These are phyloP conservation scores for Leishmania arabica DNA, from an alignment of 208 protist genomes.

Conservation along the genomic window DNA sequence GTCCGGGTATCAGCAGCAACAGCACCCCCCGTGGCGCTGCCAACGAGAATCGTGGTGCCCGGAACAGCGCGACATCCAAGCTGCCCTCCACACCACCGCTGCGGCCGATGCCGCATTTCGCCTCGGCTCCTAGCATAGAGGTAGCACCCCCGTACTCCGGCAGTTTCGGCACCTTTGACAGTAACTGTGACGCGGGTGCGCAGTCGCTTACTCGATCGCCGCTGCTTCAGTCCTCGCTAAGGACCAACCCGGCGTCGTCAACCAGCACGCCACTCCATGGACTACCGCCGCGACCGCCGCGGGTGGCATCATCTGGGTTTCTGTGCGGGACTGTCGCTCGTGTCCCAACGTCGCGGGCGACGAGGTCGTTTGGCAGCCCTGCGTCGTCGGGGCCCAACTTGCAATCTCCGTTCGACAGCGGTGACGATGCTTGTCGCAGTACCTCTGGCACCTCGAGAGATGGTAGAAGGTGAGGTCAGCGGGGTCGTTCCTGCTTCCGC, in stretches of 20 bases:
- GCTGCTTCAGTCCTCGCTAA: not conserved
- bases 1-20: not conserved
- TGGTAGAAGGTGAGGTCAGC: not conserved
- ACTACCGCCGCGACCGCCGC: not conserved
- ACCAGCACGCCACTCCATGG: not conserved
- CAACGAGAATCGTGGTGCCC: not conserved
- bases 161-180: not conserved
- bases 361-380: not conserved
- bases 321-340: not conserved
- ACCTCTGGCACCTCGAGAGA: not conserved
- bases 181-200: not conserved
- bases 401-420: not conserved
- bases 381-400: not conserved
- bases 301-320: not conserved
- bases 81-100: slow-evolving; percentile 1
- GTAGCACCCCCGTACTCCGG: not conserved
- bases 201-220: not conserved
- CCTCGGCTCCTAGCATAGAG: not conserved
- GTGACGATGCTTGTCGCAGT: not conserved
- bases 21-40: not conserved
- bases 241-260: not conserved
- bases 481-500: not conserved
- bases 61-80: not conserved
- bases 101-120: not conserved
- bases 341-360: not conserved